These are phyloP conservation scores for Xylariaceae sp. DNA, from an alignment of 2,329 filamentous ascomycete species.

Conservation along the genomic window DNA sequence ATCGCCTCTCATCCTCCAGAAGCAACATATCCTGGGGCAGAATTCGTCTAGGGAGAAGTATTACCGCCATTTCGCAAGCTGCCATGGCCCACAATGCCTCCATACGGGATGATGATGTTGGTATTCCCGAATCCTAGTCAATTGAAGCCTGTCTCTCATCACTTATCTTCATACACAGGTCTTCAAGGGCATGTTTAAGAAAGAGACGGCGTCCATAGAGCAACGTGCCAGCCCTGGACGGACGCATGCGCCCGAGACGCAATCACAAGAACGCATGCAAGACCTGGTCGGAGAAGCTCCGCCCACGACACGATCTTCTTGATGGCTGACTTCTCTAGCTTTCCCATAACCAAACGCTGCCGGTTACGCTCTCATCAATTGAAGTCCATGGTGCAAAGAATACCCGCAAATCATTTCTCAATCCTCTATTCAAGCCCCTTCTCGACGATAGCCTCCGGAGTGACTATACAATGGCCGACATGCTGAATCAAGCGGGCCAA, in stretches of 20 bases:
- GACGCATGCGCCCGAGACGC: slow-evolving; percentile 30
- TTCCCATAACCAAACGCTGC: slow-evolving; percentile 76
- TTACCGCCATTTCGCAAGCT: slow-evolving; percentile 3
- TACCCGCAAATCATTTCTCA: slow-evolving; percentile 79
- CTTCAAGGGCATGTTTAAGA: slow-evolving; percentile 26
- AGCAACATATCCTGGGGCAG: too few relatives aligned
- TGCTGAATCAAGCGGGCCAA: slow-evolving; percentile 43
- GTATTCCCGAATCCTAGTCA: not conserved
- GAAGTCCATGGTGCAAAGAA: slow-evolving; percentile 77
- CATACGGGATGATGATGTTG: slow-evolving; percentile 22
- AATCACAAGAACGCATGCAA: slow-evolving; percentile 58
- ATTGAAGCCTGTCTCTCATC: not conserved
- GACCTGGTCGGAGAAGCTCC: slow-evolving; percentile 53
- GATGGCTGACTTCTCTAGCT: slow-evolving; percentile 45
- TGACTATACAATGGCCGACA: slow-evolving; percentile 75
- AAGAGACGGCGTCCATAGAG: slow-evolving; percentile 24
- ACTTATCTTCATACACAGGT: slow-evolving; percentile 13
- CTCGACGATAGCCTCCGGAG: slow-evolving; percentile 63
- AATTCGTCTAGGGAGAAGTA: too few relatives aligned
- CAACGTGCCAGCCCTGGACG: slow-evolving; percentile 20
- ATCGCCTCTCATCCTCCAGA: too few relatives aligned
- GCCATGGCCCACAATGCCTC: slow-evolving; percentile 21
- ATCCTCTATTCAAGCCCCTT: slow-evolving; percentile 74
- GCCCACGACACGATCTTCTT: slow-evolving; percentile 2
- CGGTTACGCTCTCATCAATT: slow-evolving; percentile 82